Percentiles rank a stretch among this genome's conserved stretches.
Evolutionary conservation across 164 flowering plant genomes (phyloP).

Genomic region (Cinnamomum micranthum): DNA sequence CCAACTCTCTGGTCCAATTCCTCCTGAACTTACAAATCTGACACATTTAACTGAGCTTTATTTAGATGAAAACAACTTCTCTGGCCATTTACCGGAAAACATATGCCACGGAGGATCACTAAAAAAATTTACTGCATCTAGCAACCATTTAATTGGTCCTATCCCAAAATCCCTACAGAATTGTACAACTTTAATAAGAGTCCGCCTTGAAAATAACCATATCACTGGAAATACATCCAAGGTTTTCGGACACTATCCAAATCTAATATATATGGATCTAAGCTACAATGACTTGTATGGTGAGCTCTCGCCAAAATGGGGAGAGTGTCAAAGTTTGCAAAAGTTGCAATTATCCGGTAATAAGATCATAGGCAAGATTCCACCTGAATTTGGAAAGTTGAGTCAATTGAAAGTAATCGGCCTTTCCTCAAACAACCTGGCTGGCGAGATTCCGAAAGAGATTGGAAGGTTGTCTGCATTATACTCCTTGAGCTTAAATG

Average conservation of each 20-base stretch:
- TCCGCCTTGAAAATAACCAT: slow-evolving; percentile 15
- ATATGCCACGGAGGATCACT: slow-evolving; percentile 18
- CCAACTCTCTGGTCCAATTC: neutral
- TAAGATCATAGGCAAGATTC: slow-evolving; percentile 31
- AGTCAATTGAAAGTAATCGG: slow-evolving; percentile 14
- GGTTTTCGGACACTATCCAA: slow-evolving; percentile 16
- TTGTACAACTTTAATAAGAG: slow-evolving; percentile 18
- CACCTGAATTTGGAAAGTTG: slow-evolving; percentile 29
- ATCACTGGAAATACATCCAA: slow-evolving; percentile 17
- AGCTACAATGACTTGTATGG: slow-evolving; percentile 4
- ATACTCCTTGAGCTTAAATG: slow-evolving; percentile 28
- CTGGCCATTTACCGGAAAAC: slow-evolving; percentile 12
- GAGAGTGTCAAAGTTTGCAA: neutral
- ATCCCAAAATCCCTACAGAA: slow-evolving; percentile 20
- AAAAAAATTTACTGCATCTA: slow-evolving; percentile 6
- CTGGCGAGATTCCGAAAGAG: slow-evolving; percentile 40
- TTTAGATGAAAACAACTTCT: slow-evolving; percentile 17
- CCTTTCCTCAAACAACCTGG: slow-evolving; percentile 33
- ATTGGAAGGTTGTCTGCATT: slow-evolving; percentile 19
- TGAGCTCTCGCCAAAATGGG: slow-evolving; percentile 1
- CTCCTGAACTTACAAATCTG: neutral
- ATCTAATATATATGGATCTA: slow-evolving; percentile 1
- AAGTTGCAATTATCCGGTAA: slow-evolving; percentile 24
- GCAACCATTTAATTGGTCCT: slow-evolving; percentile 17
- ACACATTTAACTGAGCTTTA: neutral